A percentile compares a stretch with the other conserved stretches of the same genome.
phyloP scores from a whole-genome alignment of 805 yeast species.

The Zygosaccharomyces gambellarensis region DNA sequence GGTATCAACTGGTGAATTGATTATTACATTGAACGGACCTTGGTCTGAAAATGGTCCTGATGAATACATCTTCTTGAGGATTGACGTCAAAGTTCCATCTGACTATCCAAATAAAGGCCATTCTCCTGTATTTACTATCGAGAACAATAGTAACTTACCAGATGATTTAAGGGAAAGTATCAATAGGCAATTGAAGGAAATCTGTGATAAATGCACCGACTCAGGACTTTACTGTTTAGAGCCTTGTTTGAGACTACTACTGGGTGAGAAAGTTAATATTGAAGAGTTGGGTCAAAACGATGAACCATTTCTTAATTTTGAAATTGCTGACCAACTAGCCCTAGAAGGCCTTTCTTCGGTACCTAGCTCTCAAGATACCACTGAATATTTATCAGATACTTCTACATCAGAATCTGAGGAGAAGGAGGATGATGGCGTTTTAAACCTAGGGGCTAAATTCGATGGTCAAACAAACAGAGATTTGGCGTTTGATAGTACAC shows the following conservation, averaged over 20 bases:
- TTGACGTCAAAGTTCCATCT: slow-evolving; percentile 65
- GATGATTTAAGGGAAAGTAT: slow-evolving; percentile 48
- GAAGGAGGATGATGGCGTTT: slow-evolving; percentile 34
- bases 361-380: slow-evolving; percentile 34
- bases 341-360: slow-evolving; percentile 35
- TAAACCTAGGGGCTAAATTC: slow-evolving; percentile 10
- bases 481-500: slow-evolving; percentile 64
- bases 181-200: slow-evolving; percentile 45
- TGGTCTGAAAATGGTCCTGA: slow-evolving; percentile 46
- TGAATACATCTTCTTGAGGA: slow-evolving; percentile 56
- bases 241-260: slow-evolving; percentile 63
- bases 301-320: slow-evolving; percentile 31
- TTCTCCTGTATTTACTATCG: slow-evolving; percentile 58
- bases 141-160: slow-evolving; percentile 69
- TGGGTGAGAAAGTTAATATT: slow-evolving; percentile 71
- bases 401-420: slow-evolving; percentile 40
- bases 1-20: slow-evolving; percentile 77
- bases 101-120: slow-evolving; percentile 58
- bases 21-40: slow-evolving; percentile 76
- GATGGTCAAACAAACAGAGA: slow-evolving; percentile 15
- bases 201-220: slow-evolving; percentile 52
- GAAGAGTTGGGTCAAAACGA: slow-evolving; percentile 39
- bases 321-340: slow-evolving; percentile 28
- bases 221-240: slow-evolving; percentile 70
- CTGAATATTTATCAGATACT: slow-evolving; percentile 31